Evolutionary conservation across 495 filamentous ascomycete genomes (phyloP), one percentile per base, ranked within the genome.

Genomic region (Friedmanniomyces simplex): DNA sequence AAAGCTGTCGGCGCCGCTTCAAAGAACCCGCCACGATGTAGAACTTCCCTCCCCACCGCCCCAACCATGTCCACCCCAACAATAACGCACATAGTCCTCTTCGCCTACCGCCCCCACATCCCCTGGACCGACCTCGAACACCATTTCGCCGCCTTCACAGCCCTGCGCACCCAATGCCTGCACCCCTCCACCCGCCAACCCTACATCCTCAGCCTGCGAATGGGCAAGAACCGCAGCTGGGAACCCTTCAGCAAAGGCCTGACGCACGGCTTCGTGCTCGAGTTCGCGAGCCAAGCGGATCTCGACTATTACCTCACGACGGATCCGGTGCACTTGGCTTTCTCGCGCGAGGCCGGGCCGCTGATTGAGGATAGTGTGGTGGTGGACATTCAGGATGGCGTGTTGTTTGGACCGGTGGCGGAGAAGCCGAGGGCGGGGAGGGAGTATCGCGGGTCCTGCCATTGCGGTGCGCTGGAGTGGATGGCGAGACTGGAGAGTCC

Each of bases 221-320:
- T 52, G 22, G 64, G 64, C 36, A 66, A 66, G 45, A 66, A 66
- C 36, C 57, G 61, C 2, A 61, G 57, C 20, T 64, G 61, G 64
- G 61, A 61, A 45, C 39, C 57, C 13, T 59, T 46, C 55, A 59
- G 41, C 32, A 64, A 66, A 49, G 61, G 64, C 39, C 53, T 66
- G 51, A 66, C 64, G 24, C 64, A 66, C 52, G 61, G 51, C 25
- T 66, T 66, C 50, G 57, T 64, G 22, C 64, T 66, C n/a, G 61
- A 64, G 39, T 66, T 64, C 37, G 61, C 53, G 20, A 56, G 28
- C 20, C 61, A 66, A 50, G 61, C 58, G 3, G 61, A 66, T 25
- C 54, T 66, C 16, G 61, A 66, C 56, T 61, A 64, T 45, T 66
- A 66, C 45, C 58, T 66, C 14, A 66, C 64, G 2, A 37, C 28